Percentiles rank a stretch among this genome's conserved stretches.
These are phyloP conservation scores for Pulveroboletus sp. DNA, from an alignment of 1,284 basidiomycete species.

Conservation along the genomic window DNA sequence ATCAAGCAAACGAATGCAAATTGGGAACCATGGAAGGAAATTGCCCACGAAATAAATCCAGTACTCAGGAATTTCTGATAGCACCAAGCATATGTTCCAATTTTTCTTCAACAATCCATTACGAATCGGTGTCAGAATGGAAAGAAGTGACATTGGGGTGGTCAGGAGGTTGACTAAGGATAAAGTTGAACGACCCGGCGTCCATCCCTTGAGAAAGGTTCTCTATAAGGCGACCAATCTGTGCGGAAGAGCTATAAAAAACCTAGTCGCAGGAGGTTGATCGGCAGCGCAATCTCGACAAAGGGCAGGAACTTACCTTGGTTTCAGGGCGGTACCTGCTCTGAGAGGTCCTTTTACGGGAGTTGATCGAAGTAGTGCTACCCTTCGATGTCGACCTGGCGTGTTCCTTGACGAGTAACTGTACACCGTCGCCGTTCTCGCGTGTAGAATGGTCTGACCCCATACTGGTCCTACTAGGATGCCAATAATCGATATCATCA, in stretches of 20 bases:
- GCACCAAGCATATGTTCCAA: constrained; percentile 72
- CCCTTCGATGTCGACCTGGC: constrained; percentile 63
- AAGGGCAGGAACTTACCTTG: constrained; percentile 53
- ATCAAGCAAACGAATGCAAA: constrained; percentile 20
- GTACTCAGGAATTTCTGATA: constrained; percentile 44
- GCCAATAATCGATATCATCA: constrained; percentile 69
- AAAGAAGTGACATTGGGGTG: constrained; percentile 62
- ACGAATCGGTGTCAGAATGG: constrained; percentile 57
- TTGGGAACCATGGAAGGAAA: constrained; percentile 13
- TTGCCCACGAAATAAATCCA: constrained; percentile 26
- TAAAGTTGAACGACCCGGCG: constrained; percentile 77
- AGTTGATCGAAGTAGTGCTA: constrained; percentile 59
- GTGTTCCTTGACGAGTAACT: constrained; percentile 75
- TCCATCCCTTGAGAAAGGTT: constrained; percentile 76
- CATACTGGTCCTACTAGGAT: constrained; percentile 67
- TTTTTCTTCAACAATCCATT: constrained; percentile 74
- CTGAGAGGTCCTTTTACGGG: constrained; percentile 56
- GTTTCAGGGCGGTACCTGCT: constrained; percentile 70
- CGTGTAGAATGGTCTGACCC: constrained; percentile 69
- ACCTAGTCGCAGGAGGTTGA: constrained; percentile 48
- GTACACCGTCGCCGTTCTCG: constrained; percentile 56
- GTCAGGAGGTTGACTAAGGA: constrained; percentile 42
- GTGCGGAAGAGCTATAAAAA: constrained; percentile 73
- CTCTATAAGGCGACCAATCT: constrained; percentile 80
- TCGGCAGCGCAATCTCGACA: constrained; percentile 17